phyloP scores from a whole-genome alignment of 306 rosid genomes.

The Prunus davidiana region DNA sequence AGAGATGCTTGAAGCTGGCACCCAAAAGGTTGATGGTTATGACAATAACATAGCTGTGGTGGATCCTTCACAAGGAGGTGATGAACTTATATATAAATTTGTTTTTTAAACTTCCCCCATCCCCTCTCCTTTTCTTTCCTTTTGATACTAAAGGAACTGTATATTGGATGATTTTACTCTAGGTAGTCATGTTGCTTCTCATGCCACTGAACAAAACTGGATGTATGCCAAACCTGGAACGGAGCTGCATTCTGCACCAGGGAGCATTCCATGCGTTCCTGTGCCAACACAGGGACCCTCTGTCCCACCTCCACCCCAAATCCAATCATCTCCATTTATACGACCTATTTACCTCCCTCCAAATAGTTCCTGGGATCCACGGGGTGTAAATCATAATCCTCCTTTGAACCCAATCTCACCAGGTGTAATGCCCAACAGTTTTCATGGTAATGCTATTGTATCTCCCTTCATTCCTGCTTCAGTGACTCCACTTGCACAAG shows the following conservation, averaged over 20 bases:
- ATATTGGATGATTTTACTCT: conserved; percentile 20
- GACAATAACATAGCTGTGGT: conserved; percentile 43
- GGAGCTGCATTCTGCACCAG: conserved; percentile 44
- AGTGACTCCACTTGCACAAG: conserved; percentile 77
- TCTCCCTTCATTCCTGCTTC: conserved; percentile 82
- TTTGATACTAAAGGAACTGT: conserved; percentile 9
- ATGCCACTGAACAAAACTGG: conserved; percentile 33
- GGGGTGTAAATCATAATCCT: conserved; percentile 61
- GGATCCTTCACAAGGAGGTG: conserved; percentile 84
- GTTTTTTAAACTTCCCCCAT: not conserved
- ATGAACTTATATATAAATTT: not conserved
- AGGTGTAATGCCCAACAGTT: conserved; percentile 47
- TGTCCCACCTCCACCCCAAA: conserved; percentile 67
- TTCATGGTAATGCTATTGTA: conserved; percentile 55
- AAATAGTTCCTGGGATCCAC: conserved; percentile 73
- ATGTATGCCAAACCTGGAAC: conserved; percentile 35
- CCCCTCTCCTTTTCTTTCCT: not conserved
- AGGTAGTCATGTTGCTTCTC: conserved; percentile 30
- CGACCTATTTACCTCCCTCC: conserved; percentile 69
- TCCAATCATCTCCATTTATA: conserved; percentile 63
- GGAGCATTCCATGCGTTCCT: conserved; percentile 45
- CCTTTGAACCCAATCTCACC: conserved; percentile 57
- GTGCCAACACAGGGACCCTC: conserved; percentile 60
- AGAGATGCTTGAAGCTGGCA: conserved; percentile 63
- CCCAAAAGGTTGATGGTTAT: conserved; percentile 56